phyloP scores from a whole-genome alignment of 768 basidiomycete species.

The Chalciporus chontae region DNA sequence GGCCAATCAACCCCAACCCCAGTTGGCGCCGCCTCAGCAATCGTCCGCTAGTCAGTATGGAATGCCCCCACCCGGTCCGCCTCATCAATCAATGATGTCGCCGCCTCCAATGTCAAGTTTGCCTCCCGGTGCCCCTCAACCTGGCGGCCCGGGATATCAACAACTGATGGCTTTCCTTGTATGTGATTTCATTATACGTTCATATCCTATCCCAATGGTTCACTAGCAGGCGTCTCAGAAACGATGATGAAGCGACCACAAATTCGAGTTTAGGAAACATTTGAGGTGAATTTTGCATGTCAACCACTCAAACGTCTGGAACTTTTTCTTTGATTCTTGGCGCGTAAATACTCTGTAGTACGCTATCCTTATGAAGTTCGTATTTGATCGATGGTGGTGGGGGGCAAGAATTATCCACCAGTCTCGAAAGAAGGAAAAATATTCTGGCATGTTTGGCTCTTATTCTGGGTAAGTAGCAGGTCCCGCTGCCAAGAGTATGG shows the following conservation, averaged over 20 bases:
- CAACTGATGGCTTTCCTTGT: constrained; percentile 72
- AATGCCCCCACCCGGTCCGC: constrained; percentile 31
- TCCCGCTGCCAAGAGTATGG: no score
- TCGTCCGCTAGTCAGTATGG: constrained; percentile 30
- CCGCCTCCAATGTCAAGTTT: constrained; percentile 40
- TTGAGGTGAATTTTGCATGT: neutral
- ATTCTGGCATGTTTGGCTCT: no score
- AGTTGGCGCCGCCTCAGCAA: constrained; percentile 32
- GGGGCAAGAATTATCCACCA: no score
- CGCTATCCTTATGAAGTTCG: constrained; percentile 27
- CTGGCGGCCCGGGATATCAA: constrained; percentile 48
- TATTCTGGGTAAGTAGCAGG: no score
- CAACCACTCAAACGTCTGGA: neutral
- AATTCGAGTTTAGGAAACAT: no score
- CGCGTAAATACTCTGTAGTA: constrained; percentile 16
- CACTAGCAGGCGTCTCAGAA: constrained; percentile 26
- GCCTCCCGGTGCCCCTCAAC: constrained; percentile 39
- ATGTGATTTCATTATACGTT: constrained; percentile 20
- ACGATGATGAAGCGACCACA: constrained; percentile 16
- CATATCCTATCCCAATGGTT: neutral
- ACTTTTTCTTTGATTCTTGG: neutral
- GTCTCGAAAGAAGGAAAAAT: no score
- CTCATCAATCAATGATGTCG: constrained; percentile 42
- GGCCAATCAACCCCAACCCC: constrained; percentile 34
- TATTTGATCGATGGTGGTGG: no score